Percentiles rank a stretch among this genome's conserved stretches.
phyloP scores from a whole-genome alignment of 257 asterid species.

The Mitragyna speciosa region DNA sequence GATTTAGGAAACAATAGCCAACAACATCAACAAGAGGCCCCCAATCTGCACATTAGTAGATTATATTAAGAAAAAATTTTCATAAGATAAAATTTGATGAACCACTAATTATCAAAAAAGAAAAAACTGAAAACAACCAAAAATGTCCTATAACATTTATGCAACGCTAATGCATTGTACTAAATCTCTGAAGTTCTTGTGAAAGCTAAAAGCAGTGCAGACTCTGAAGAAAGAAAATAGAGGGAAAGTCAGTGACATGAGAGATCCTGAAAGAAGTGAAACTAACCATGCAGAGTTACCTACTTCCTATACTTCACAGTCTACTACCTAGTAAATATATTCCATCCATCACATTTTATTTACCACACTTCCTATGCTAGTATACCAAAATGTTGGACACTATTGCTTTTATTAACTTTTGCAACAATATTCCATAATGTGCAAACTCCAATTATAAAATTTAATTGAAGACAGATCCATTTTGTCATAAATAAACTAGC shows the following conservation, averaged over 20 bases:
- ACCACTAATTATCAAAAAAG: neutral
- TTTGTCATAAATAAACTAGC: neutral
- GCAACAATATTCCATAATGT: neutral
- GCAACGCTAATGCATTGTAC: neutral
- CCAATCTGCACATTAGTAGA: conserved; percentile 70
- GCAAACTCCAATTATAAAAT: neutral
- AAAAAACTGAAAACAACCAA: neutral
- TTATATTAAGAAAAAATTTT: neutral
- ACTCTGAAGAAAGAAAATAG: neutral
- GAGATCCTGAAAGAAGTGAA: neutral
- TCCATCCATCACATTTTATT: neutral
- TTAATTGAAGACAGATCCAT: neutral
- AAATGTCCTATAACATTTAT: neutral
- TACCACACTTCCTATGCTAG: neutral
- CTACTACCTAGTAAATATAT: neutral
- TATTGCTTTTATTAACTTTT: neutral
- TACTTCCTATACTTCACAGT: neutral
- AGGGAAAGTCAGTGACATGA: neutral
- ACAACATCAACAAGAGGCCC: conserved; percentile 91
- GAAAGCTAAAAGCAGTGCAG: neutral
- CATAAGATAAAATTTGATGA: neutral
- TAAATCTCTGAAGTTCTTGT: neutral
- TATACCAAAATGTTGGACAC: neutral
- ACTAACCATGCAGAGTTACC: neutral
- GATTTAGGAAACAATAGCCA: conserved; percentile 86